phyloP scores from a whole-genome alignment of 2,329 filamentous ascomycete genomes.

The Claviceps fusiformis region DNA sequence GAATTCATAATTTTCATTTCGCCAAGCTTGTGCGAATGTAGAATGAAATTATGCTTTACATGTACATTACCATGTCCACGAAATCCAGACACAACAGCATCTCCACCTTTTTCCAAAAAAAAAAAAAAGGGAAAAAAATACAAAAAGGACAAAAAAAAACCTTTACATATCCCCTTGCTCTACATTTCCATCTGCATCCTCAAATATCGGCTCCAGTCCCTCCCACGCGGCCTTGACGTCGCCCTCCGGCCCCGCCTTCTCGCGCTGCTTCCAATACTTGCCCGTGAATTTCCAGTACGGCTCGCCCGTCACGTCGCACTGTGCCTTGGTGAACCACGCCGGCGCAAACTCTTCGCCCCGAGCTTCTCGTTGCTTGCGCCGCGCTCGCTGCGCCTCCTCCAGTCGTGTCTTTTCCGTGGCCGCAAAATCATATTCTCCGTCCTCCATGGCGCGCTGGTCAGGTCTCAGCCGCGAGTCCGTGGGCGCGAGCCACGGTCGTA shows the following conservation, averaged over 20 bases:
- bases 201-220: constrained; percentile 63
- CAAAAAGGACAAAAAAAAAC: no score
- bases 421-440: constrained; percentile 90
- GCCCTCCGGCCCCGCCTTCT: constrained; percentile 48
- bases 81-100: no score
- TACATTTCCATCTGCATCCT: constrained; percentile 18
- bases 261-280: constrained; percentile 71
- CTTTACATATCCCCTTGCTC: neutral
- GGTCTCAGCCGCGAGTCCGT: constrained; percentile 89
- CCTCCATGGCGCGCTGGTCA: constrained; percentile 96
- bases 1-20: no score
- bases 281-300: constrained; percentile 82
- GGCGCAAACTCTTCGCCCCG: constrained; percentile 71
- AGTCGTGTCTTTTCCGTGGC: constrained; percentile 88
- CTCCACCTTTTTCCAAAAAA: no score
- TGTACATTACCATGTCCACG: no score
- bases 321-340: constrained; percentile 68
- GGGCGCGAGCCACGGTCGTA: constrained; percentile 65
- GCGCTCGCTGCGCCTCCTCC: constrained; percentile 78
- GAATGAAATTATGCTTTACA: no score
- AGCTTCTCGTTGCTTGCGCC: constrained; percentile 58
- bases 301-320: constrained; percentile 70
- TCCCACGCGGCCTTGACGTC: constrained; percentile 48
- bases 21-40: no score
- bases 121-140: no score